Evolutionary conservation across 108 stramenopile species (phyloP), one percentile per base, ranked within the genome.

Genomic region (Skeletonema tropicum): DNA sequence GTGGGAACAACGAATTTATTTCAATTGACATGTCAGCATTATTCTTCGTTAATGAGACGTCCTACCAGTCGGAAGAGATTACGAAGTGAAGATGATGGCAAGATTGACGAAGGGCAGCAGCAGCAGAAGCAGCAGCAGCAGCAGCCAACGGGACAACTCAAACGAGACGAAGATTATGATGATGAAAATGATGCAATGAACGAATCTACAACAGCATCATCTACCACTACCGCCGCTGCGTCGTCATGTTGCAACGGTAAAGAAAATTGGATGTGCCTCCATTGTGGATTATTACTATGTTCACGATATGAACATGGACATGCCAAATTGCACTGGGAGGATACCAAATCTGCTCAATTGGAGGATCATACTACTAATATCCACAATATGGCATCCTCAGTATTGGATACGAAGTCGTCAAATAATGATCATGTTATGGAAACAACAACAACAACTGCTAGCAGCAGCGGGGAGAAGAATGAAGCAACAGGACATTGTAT

Each of bases 251-350:
- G 73, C n/a, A 25, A 52, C 0, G 90, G 92, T 14, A 76, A 79
- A 21, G 90, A 90, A 73, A 91, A 94, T 76, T 94, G 93, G 93
- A 60, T 89, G 10, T 94, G 93, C 63, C 65, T 91, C 42, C 52
- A 79, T 36, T 91, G 90, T 61, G 84, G 83, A 4, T 68, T 61
- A 3, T 41, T 88, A 13, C 83, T 85, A 48, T 94, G 93, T 66
- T 87, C 87, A 17, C 71, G 93, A 41, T 94, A 94, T 68, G 85
- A 82, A 61, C 88, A 90, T 77, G 89, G 87, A 14, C 93, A 94
- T 78, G 85, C 86, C 25, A 64, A 85, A 49, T 45, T 71, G 14
- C 93, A 94, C 73, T 91, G 77, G 67, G 73, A 90, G 46, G 82
- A 82, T 42, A 88, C 87, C 41, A 57, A 72, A 49, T 42, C 65